A percentile compares a stretch with the other conserved stretches of the same genome.
phyloP scores from a whole-genome alignment of 1,284 basidiomycete species.

The Sphagnurus paluster region DNA sequence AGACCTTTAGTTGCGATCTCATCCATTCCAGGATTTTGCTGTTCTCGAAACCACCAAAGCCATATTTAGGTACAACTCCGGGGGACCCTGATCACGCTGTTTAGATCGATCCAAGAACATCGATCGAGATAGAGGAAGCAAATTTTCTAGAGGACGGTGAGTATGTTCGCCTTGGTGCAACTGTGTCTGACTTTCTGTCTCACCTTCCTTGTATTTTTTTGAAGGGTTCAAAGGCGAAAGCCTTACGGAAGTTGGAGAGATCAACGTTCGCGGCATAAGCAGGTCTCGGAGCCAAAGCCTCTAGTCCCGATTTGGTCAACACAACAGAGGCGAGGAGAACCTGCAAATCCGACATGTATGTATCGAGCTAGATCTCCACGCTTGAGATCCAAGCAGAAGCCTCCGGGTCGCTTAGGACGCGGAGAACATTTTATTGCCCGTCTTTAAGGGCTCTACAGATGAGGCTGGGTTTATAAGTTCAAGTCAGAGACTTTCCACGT shows the following conservation, averaged over 20 bases:
- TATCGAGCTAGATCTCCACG: constrained; percentile 12
- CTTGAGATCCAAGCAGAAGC: constrained; percentile 7
- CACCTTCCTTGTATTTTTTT: constrained; percentile 4
- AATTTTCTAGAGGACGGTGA: background rate
- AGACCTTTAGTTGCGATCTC: constrained; percentile 12
- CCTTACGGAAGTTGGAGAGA: constrained; percentile 8
- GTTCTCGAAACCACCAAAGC: constrained; percentile 5
- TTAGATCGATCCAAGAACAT: background rate
- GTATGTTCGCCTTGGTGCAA: background rate
- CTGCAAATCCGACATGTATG: constrained; percentile 10
- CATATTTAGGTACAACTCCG: constrained; percentile 11
- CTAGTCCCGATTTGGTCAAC: constrained; percentile 15
- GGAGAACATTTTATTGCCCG: constrained; percentile 14
- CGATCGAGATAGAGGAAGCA: constrained; percentile 3
- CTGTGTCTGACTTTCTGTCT: constrained; percentile 4
- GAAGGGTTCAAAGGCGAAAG: constrained; percentile 10
- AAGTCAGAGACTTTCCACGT: background rate
- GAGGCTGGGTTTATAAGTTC: constrained; percentile 15
- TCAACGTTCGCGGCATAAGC: constrained; percentile 6
- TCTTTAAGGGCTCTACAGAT: constrained; percentile 1
- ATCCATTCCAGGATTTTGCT: constrained; percentile 1
- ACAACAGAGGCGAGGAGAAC: constrained; percentile 13
- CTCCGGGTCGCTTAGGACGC: constrained; percentile 8
- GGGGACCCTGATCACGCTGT: background rate
- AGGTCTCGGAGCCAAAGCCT: constrained; percentile 12